A percentile compares a stretch with the other conserved stretches of the same genome.
Evolutionary conservation across 192 early-diverging fungal species (phyloP).

Genomic region (Mortierella alpina): DNA sequence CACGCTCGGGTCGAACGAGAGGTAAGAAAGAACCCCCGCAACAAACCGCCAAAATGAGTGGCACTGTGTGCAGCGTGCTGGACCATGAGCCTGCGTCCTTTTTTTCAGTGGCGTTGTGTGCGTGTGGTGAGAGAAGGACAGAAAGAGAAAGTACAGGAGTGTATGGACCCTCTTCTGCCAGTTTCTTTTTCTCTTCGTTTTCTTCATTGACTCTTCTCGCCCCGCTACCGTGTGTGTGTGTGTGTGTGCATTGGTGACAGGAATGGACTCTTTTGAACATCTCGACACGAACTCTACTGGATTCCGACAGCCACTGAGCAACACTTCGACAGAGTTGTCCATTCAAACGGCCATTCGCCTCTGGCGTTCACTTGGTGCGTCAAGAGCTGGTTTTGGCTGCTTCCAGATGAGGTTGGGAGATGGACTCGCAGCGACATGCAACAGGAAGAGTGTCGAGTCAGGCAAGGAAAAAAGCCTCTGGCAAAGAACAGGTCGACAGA

Average conservation of each 20-base stretch:
- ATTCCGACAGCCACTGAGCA: background rate
- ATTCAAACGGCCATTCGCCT: too few relatives aligned
- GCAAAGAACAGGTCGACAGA: too few relatives aligned
- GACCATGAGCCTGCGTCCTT: background rate
- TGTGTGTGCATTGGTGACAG: background rate
- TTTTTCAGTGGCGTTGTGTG: slow-evolving; percentile 4
- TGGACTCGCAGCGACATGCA: too few relatives aligned
- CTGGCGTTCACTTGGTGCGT: too few relatives aligned
- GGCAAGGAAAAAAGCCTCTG: too few relatives aligned
- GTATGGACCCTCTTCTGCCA: background rate
- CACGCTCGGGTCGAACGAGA: slow-evolving; percentile 39
- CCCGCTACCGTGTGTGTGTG: background rate
- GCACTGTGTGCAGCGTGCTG: background rate
- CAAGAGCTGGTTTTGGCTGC: too few relatives aligned
- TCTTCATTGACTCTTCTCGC: background rate
- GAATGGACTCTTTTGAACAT: background rate
- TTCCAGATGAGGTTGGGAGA: too few relatives aligned
- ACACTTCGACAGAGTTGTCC: background rate
- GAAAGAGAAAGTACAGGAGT: background rate
- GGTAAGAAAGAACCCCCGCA: slow-evolving; percentile 8
- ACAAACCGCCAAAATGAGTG: background rate
- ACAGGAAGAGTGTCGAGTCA: too few relatives aligned
- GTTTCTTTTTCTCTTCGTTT: background rate
- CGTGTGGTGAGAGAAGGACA: background rate
- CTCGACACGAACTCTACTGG: background rate